phyloP scores from a whole-genome alignment of 2,329 filamentous ascomycete species.

The Paracamarosporium sp. region DNA sequence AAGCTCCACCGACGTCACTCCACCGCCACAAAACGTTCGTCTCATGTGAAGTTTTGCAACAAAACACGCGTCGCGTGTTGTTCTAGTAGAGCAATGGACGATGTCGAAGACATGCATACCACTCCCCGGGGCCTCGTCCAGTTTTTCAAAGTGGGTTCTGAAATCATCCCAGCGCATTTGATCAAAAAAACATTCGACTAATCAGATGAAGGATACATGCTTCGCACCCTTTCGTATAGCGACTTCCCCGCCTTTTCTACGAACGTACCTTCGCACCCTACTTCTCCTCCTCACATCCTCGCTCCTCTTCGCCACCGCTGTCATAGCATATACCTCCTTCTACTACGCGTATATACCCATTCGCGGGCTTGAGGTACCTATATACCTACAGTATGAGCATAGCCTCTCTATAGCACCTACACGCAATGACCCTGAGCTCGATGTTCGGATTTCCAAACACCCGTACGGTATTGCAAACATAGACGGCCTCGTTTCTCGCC shows the following conservation, averaged over 20 bases:
- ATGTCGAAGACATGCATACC: conserved; percentile 28
- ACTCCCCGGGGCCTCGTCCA: conserved; percentile 18
- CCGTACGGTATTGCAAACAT: conserved; percentile 63
- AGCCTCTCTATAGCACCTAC: conserved; percentile 12
- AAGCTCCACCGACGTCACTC: conserved; percentile 21
- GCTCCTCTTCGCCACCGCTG: conserved; percentile 64
- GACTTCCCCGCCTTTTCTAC: conserved; percentile 67
- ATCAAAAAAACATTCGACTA: conserved; percentile 5
- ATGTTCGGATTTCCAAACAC: conserved; percentile 20
- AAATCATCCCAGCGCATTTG: neutral
- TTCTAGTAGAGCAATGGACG: conserved; percentile 22
- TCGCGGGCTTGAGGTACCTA: conserved; percentile 65
- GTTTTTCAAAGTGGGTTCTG: conserved; percentile 26
- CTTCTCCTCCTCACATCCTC: conserved; percentile 61
- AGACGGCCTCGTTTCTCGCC: conserved; percentile 59
- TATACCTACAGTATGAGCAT: conserved; percentile 71
- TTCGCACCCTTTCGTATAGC: conserved; percentile 62
- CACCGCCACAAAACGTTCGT: conserved; percentile 1
- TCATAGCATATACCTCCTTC: conserved; percentile 69
- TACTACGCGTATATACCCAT: conserved; percentile 73
- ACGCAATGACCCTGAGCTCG: conserved; percentile 1
- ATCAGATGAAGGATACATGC: conserved; percentile 55
- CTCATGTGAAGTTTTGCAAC: conserved; percentile 34
- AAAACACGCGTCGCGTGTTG: conserved; percentile 12
- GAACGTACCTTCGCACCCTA: conserved; percentile 67